Evolutionary conservation across 257 asterid species (phyloP).

Genomic region (Fraxinus quadrangulata): DNA sequence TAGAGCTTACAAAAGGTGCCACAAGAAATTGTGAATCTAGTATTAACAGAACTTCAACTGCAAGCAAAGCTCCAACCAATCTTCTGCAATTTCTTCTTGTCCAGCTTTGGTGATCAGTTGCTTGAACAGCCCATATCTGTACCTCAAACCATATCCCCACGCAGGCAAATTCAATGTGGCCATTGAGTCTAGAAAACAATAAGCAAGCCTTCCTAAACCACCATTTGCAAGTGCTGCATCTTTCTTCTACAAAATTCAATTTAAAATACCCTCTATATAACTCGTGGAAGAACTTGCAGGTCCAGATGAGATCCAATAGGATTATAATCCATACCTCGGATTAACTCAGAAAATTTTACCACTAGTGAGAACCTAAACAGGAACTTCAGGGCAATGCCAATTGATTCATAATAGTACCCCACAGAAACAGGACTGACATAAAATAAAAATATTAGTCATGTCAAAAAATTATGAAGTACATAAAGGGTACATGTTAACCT

Average conservation of each 20-base stretch:
- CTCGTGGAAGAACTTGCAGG: constrained; percentile 13
- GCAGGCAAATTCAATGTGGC: constrained; percentile 95
- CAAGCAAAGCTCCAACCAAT: constrained; percentile 90
- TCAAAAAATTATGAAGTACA: not conserved
- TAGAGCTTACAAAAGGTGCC: constrained; percentile 17
- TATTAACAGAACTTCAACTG: constrained; percentile 23
- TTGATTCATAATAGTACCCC: not conserved
- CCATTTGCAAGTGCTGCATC: constrained; percentile 99
- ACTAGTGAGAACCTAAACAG: not conserved
- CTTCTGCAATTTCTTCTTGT: constrained; percentile 92
- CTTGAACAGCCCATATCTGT: constrained; percentile 93
- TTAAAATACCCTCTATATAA: constrained; percentile 21
- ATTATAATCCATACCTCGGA: not conserved
- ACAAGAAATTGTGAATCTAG: constrained; percentile 17
- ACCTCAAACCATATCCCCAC: constrained; percentile 99
- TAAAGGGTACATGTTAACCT: not conserved
- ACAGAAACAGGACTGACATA: not conserved
- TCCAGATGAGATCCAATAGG: constrained; percentile 12
- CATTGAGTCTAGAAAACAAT: constrained; percentile 98
- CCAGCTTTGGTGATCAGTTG: constrained; percentile 81
- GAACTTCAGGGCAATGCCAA: not conserved
- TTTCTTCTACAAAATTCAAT: constrained; percentile 66
- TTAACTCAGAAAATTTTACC: not conserved
- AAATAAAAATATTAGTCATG: not conserved
- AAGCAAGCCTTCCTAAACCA: constrained; percentile 99